Base-by-base conservation (phyloP, 768 basidiomycete species). In the Agrocybe praecox region DNA sequence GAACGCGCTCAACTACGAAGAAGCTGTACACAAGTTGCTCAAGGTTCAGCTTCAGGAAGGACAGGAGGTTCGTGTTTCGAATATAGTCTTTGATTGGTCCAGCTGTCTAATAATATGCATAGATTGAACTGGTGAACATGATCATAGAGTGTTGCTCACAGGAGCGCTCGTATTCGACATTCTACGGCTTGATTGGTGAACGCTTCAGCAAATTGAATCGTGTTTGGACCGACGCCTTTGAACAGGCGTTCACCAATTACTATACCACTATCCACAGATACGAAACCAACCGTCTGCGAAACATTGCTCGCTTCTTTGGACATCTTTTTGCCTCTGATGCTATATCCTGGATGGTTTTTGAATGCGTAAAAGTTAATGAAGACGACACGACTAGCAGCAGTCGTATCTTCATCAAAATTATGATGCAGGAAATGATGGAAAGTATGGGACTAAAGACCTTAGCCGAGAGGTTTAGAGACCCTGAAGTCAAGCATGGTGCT, bases 101-200 rank as follows among this genome's bases (percentile, higher is more conserved):
- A 46, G 26, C 22, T 0, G 26, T 33, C 29, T 47, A 22, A 19
- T 50, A 9, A 19, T 46, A 21, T 24, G 8, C 3, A 22, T 26
- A 97, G 94, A 90, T 94, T 64, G 96, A 98, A 70, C 74, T 99
- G 56, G 86, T 92, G 70, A 98, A 98, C 80, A 99, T 99, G 97
- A 85, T 99, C 60, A 92, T 99, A 72, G 96, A 98, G 67, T 99
- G 97, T 90, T 98, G 97, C 72, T 98, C 97, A 1, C 97, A 99
- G 77, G 97, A 98, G 71, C 90, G 97, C 14, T 95, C 96, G 1
- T 99, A 98, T 72, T 94, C 92, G 2, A 91, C 83, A n/a, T 98
- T 97, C 80, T 99, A 96, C 67, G 97, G 97, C 12, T 86, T 98
- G 19, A 81, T 97, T 60, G 94, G 94, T 53, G 97, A 99, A 71